Percentiles rank a stretch among this genome's conserved stretches.
These are phyloP conservation scores for Prasinococcaceae sp. DNA, from an alignment of 139 green algal genomes.

Conservation along the genomic window DNA sequence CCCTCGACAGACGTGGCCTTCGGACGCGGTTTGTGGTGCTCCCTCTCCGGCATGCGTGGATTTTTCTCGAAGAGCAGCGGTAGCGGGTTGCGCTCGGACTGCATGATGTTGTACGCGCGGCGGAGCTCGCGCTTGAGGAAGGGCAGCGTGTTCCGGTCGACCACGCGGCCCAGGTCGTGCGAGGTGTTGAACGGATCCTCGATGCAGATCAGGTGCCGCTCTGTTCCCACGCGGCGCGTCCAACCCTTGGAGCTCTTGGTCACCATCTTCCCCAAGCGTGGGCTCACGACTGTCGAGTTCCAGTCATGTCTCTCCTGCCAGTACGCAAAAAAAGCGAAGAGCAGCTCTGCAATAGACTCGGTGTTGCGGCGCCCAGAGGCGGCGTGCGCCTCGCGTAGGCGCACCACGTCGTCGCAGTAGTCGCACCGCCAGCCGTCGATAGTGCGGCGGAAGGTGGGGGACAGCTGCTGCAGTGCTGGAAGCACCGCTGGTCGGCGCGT, in stretches of 20 bases:
- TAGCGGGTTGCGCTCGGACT: no score
- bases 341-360: conserved; percentile 60
- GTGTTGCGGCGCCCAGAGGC: conserved; percentile 62
- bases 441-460: background rate
- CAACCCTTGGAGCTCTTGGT: conserved; percentile 60
- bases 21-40: no score
- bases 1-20: no score
- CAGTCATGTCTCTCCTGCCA: conserved; percentile 84
- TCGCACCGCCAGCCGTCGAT: conserved; percentile 29
- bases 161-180: conserved; percentile 80
- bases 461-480: conserved; percentile 32
- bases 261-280: conserved; percentile 28
- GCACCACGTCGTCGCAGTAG: conserved; percentile 49
- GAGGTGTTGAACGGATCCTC: conserved; percentile 80
- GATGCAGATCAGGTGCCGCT: conserved; percentile 72
- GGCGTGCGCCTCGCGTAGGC: conserved; percentile 31
- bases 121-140: no score
- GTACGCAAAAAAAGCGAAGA: conserved; percentile 80
- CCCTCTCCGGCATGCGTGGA: no score
- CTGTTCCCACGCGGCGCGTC: conserved; percentile 63
- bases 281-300: conserved; percentile 49
- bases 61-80: no score
- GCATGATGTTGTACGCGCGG: no score
- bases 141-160: conserved; percentile 57
- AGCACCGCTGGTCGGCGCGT: conserved; percentile 59